Evolutionary conservation across 129 eudicot species (phyloP), one percentile per base, ranked within the genome.

Genomic region (Artemisia annua): DNA sequence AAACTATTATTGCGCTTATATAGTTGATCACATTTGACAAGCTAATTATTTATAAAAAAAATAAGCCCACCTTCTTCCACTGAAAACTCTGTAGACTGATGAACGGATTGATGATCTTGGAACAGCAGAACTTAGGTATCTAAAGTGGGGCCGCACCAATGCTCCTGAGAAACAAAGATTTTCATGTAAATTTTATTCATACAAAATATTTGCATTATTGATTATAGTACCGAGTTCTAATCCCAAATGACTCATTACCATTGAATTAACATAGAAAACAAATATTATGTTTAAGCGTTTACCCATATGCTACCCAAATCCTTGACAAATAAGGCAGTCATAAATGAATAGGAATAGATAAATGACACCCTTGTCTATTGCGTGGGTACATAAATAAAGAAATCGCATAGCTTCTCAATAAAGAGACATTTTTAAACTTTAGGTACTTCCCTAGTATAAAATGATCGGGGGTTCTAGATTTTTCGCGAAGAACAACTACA

Each of bases 81-180:
- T 88, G 55, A 95, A 88, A 80, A 95, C 80, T 76, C 91, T 88
- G 57, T 91, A 88, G 43, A 87, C 85, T 49, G 88, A 85, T 67
- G 94, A 85, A 68, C 82, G 70, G 71, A 86, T 57, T 59, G 87
- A 57, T 44, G 90, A 79, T 73, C 87, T 71, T 10, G 91, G 81
- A 67, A 90, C 67, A 59, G 81, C 91, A 69, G 87, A 83, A 59
- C 32, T 73, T 22, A 90, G 22, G 69, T 80, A 48, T 63, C 80
- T 81, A 61, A 83, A 95, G 79, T 91, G 94, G 19, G 96, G 91
- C 70, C 60, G 15, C 88, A 81, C 68, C 91, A 72, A 72, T 75
- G 88, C 88, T 52, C 94, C 99, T 95, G 96, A 70, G 74, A 72
- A 35, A 35, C 44, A 14, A 70, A 52, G 26, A 46, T 11, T 17